Percentiles rank a stretch among this genome's conserved stretches.
These are phyloP conservation scores for Leishmania lainsoni DNA, from an alignment of 208 protist species.

Conservation along the genomic window DNA sequence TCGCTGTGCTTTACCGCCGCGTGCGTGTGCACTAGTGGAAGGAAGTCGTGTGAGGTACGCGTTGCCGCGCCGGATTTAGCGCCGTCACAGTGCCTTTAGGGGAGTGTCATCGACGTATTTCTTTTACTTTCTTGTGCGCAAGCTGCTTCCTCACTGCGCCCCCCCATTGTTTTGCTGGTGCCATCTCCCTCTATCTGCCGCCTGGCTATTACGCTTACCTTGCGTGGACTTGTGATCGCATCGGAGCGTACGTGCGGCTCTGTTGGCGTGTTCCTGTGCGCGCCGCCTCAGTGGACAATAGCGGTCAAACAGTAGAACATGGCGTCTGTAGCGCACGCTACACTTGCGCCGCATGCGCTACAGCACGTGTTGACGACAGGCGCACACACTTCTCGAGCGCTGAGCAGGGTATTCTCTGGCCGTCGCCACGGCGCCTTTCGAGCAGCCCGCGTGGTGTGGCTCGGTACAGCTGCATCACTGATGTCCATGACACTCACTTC, in stretches of 20 bases:
- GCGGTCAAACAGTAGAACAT: neutral
- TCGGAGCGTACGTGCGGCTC: no score
- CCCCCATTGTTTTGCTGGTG: neutral
- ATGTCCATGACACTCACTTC: neutral
- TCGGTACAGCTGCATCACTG: neutral
- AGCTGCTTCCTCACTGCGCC: neutral
- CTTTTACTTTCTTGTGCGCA: neutral
- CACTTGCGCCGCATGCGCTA: neutral
- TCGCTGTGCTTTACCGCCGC: neutral
- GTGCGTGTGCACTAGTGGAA: neutral
- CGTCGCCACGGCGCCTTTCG: neutral
- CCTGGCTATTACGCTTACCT: neutral
- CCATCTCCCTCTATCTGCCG: neutral
- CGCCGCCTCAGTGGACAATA: no score
- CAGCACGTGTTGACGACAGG: neutral
- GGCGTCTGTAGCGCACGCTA: neutral
- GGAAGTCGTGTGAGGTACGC: neutral
- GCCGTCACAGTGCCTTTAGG: neutral
- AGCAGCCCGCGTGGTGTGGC: neutral
- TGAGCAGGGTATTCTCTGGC: neutral
- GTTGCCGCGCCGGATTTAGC: neutral
- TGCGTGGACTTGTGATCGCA: neutral
- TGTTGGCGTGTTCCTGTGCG: neutral
- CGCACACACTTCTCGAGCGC: neutral
- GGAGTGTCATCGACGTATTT: neutral